Conservation (phyloP, 192 early-diverging fungal species). For the Podila epicladia region DNA sequence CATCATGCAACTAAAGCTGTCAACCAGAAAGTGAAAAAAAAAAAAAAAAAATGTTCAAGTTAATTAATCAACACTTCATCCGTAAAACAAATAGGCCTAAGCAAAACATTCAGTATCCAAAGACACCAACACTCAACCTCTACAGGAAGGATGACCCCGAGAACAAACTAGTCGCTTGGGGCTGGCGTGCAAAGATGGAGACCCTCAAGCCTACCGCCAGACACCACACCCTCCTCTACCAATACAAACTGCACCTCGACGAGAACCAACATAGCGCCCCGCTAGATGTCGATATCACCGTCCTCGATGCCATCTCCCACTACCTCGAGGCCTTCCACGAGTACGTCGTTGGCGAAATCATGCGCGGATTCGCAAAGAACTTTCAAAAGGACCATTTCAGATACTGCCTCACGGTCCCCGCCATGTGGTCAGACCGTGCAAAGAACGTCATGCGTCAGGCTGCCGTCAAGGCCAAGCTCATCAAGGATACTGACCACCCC, state of each 20-base stretch:
- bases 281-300: constrained; percentile 50
- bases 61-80: neutral
- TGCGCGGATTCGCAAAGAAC: constrained; percentile 51
- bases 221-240: constrained; percentile 48
- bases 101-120: constrained; percentile 46
- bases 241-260: constrained; percentile 57
- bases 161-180: constrained; percentile 19
- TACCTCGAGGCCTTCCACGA: constrained; percentile 51
- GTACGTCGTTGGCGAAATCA: constrained; percentile 44
- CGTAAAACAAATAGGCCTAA: constrained; percentile 25
- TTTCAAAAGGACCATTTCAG: constrained; percentile 48
- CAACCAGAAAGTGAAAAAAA: neutral
- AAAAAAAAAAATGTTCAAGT: constrained; percentile 1
- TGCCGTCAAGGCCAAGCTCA: constrained; percentile 42
- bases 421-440: constrained; percentile 32
- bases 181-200: constrained; percentile 25
- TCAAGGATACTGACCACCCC: constrained; percentile 30
- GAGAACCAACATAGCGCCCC: constrained; percentile 44
- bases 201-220: constrained; percentile 30
- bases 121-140: constrained; percentile 44
- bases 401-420: constrained; percentile 24
- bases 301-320: constrained; percentile 49
- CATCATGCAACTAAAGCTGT: neutral
- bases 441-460: constrained; percentile 51
- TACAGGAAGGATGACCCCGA: constrained; percentile 14